Evolutionary conservation across 306 rosid species (phyloP).

Genomic region (Betula pendula): DNA sequence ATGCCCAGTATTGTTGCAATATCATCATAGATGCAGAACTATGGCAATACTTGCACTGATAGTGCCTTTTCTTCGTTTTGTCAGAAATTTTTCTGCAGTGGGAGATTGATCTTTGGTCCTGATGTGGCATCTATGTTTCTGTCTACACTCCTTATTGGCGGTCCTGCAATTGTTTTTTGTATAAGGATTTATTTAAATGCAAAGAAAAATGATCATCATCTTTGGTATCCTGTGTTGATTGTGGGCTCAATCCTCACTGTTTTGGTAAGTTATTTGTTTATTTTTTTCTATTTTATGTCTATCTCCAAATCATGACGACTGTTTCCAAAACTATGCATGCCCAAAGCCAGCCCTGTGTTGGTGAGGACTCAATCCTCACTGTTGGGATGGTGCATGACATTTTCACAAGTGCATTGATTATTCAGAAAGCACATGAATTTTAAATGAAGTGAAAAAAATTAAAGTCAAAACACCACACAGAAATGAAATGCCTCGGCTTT

Average conservation of each 20-base stretch:
- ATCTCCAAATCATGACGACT: neutral
- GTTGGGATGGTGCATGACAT: neutral
- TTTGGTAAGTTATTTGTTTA: slow-evolving; percentile 66
- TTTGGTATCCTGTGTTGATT: slow-evolving; percentile 57
- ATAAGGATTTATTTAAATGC: slow-evolving; percentile 47
- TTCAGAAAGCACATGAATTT: neutral
- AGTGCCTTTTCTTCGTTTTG: slow-evolving; percentile 29
- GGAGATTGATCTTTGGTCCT: slow-evolving; percentile 94
- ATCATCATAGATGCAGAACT: slow-evolving; percentile 12
- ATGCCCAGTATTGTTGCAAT: slow-evolving; percentile 1
- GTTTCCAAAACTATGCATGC: neutral
- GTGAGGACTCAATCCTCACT: neutral
- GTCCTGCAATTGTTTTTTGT: slow-evolving; percentile 76
- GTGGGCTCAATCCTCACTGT: slow-evolving; percentile 52
- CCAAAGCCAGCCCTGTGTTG: neutral
- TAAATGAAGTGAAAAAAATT: neutral
- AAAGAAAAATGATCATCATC: neutral
- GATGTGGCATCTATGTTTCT: slow-evolving; percentile 77
- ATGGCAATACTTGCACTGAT: slow-evolving; percentile 30
- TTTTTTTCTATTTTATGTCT: neutral
- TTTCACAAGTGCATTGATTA: neutral
- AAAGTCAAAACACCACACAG: no score
- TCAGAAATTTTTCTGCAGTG: slow-evolving; percentile 84
- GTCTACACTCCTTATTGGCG: slow-evolving; percentile 61
- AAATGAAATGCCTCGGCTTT: no score